These are phyloP conservation scores for Detonula confervacea DNA, from an alignment of 352 stramenopile species.

Conservation along the genomic window DNA sequence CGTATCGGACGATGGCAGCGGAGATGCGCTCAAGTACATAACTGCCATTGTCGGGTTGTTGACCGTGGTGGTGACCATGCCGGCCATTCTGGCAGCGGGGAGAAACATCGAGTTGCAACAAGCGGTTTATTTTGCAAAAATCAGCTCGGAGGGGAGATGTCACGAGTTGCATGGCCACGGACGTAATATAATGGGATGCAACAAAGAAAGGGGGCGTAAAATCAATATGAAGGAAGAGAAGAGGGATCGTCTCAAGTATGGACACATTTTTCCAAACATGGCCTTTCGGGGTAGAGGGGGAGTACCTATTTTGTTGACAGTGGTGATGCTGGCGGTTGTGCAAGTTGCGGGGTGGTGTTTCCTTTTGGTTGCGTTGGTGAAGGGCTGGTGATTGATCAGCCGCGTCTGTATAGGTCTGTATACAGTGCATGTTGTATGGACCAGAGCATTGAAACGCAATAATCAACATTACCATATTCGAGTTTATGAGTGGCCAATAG, in stretches of 20 bases:
- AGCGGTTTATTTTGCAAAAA: conserved; percentile 50
- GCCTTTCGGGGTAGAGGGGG: conserved; percentile 31
- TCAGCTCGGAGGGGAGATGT: conserved; percentile 39
- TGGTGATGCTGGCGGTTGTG: conserved; percentile 28
- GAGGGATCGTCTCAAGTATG: conserved; percentile 10
- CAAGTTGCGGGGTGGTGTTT: conserved; percentile 42
- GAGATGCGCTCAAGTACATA: conserved; percentile 40
- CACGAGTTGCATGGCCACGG: conserved; percentile 36
- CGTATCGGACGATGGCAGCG: conserved; percentile 11
- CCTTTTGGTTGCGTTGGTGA: conserved; percentile 29
- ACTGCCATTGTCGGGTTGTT: conserved; percentile 51
- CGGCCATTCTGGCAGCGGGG: conserved; percentile 44
- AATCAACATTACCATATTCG: no score
- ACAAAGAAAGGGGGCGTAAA: conserved; percentile 1
- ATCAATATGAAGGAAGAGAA: conserved; percentile 18
- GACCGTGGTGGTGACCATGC: conserved; percentile 51
- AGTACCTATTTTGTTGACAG: conserved; percentile 39
- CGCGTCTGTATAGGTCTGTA: no score
- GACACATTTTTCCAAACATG: conserved; percentile 54
- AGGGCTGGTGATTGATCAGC: conserved; percentile 13
- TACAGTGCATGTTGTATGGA: no score
- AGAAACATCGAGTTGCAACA: conserved; percentile 62
- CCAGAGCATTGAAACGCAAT: no score
- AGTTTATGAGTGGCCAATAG: no score
- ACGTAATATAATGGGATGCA: no score